These are phyloP conservation scores for Glaciozyma martinii DNA, from an alignment of 768 basidiomycete species.

Conservation along the genomic window DNA sequence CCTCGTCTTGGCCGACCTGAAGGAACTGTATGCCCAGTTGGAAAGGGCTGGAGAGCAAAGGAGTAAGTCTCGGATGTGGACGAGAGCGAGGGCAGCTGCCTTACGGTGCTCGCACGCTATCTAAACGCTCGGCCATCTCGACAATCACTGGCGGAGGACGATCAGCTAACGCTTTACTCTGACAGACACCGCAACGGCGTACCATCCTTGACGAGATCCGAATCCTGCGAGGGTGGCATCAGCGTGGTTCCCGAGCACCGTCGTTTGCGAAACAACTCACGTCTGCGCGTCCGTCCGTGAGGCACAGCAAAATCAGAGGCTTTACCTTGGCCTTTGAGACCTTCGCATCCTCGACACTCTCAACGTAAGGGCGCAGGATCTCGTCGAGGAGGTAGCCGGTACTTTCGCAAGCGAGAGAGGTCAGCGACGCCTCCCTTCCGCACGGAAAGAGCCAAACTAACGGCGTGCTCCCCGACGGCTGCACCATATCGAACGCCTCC, in stretches of 20 bases:
- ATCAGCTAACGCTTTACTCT: too few relatives aligned
- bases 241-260: background rate
- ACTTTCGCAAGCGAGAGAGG: background rate
- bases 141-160: background rate
- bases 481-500: slow-evolving; percentile 18
- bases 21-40: slow-evolving; percentile 34
- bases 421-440: background rate
- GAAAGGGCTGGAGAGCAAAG: slow-evolving; percentile 6
- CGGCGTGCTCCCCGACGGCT: slow-evolving; percentile 17
- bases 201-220: slow-evolving; percentile 12
- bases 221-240: slow-evolving; percentile 16
- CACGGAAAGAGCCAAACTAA: background rate
- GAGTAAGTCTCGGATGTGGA: too few relatives aligned
- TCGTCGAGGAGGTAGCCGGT: background rate
- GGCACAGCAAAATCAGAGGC: slow-evolving; percentile 27
- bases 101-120: slow-evolving; percentile 23
- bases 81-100: background rate
- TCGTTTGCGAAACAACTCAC: background rate
- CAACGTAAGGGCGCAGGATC: slow-evolving; percentile 28
- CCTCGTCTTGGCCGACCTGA: slow-evolving; percentile 30
- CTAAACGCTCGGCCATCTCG: slow-evolving; percentile 30
- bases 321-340: slow-evolving; percentile 14
- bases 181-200: too few relatives aligned
- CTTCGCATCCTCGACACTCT: slow-evolving; percentile 24
- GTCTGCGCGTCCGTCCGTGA: slow-evolving; percentile 31